Percentiles rank a stretch among this genome's conserved stretches.
Conservation (phyloP, 2,329 filamentous ascomycete genomes). For the Calonectria honghensis region DNA sequence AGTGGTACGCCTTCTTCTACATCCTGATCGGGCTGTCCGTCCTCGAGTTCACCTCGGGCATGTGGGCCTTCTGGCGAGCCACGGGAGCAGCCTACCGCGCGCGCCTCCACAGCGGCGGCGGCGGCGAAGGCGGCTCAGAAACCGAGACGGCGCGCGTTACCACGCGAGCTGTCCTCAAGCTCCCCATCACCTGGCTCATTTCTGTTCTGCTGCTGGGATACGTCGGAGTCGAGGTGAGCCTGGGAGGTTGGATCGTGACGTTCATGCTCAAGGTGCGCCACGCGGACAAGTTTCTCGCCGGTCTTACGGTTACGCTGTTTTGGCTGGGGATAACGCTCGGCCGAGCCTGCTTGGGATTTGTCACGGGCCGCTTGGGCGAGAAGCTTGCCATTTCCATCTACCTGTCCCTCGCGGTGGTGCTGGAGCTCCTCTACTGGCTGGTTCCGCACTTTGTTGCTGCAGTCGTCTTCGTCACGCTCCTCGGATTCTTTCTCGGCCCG, state of each 20-base stretch:
- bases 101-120: background rate
- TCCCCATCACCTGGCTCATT: background rate
- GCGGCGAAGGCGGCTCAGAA: background rate
- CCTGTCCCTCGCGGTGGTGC: background rate
- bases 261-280: conserved; percentile 15
- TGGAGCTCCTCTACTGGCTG: background rate
- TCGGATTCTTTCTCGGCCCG: conserved; percentile 8
- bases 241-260: conserved; percentile 4
- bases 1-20: conserved; percentile 19
- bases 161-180: background rate
- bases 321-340: conserved; percentile 9
- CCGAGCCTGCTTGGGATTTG: background rate
- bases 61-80: background rate
- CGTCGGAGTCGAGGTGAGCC: background rate
- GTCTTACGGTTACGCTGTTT: background rate
- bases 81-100: conserved; percentile 1
- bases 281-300: background rate
- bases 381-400: conserved; percentile 7
- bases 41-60: background rate
- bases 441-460: conserved; percentile 9
- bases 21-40: conserved; percentile 6
- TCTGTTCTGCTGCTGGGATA: background rate
- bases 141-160: background rate
- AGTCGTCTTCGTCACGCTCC: background rate
- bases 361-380: conserved; percentile 8